Evolutionary conservation across 768 basidiomycete genomes (phyloP), one percentile per base, ranked within the genome.

Genomic region (Xerocomellus intermedius): DNA sequence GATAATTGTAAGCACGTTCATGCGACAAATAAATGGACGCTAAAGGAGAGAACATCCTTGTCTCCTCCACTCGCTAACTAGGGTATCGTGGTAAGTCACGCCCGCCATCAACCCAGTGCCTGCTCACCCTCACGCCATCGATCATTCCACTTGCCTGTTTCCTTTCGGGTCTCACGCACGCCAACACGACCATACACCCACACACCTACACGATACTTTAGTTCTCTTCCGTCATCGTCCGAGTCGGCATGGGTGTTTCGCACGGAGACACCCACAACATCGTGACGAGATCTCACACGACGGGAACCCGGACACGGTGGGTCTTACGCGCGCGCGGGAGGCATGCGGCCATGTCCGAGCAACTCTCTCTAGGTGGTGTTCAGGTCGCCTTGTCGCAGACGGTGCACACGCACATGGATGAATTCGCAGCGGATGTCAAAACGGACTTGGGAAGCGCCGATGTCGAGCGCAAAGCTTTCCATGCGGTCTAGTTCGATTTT

Each of bases 191-290:
- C 6, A n/a, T 28, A 12, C 17, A n/a, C 42, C 12, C 6, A n/a
- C n/a, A 12, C 17, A n/a, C 42, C 12, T 12, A 14, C 13, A 14
- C 24, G 24, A 24, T 24, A 4, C 24, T 24, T 24, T 24, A 24
- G 3, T 24, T 24, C 24, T 24, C 24, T 24, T 24, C 24, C 4
- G n/a, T 69, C 8, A 67, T 69, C 45, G 59, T 67, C 30, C 68
- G 65, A 28, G 58, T 67, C n/a, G 64, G 61, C 30, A 28, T 59
- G 8, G 64, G 64, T 28, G 37, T 65, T 30, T 63, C 57, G 32
- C 57, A 62, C n/a, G 64, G 60, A 17, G 64, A 57, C 37, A n/a
- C 39, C 12, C 30, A 37, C 28, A 38, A 4, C 8, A 21, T n/a
- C n/a, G n/a, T n/a, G n/a, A n/a, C 32, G 5, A 43, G 3, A 12